These are phyloP conservation scores for Rhizopogon rudus DNA, from an alignment of 768 basidiomycete genomes.

Conservation along the genomic window DNA sequence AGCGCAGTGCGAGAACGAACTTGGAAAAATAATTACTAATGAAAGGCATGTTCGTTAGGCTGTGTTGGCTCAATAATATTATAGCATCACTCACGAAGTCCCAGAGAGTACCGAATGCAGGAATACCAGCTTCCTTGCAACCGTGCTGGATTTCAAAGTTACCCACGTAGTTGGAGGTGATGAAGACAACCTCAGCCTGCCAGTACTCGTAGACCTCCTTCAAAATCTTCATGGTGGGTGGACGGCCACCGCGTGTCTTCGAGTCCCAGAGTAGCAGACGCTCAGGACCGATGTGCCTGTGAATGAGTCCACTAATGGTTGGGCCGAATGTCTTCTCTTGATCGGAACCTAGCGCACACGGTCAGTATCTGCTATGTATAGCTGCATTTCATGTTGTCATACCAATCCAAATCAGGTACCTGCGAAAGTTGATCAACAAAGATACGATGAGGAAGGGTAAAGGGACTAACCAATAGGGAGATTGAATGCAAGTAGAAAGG, in stretches of 20 bases:
- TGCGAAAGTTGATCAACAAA: slow-evolving; percentile 20
- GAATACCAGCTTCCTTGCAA: slow-evolving; percentile 65
- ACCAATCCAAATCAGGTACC: slow-evolving; percentile 81
- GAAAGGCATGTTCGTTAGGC: background rate
- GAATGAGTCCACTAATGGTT: slow-evolving; percentile 70
- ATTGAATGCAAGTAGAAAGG: slow-evolving; percentile 72
- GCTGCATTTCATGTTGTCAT: slow-evolving; percentile 12
- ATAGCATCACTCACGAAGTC: slow-evolving; percentile 43
- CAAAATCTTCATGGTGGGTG: slow-evolving; percentile 72
- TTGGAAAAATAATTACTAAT: slow-evolving; percentile 17
- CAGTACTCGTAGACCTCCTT: slow-evolving; percentile 64
- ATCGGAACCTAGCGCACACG: slow-evolving; percentile 51
- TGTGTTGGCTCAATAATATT: background rate
- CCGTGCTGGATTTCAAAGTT: slow-evolving; percentile 79
- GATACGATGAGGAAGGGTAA: background rate
- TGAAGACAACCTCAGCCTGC: slow-evolving; percentile 79
- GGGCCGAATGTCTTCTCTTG: slow-evolving; percentile 84
- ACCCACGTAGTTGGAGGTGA: slow-evolving; percentile 76
- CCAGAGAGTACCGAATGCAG: slow-evolving; percentile 67
- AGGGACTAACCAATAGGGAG: slow-evolving; percentile 54
- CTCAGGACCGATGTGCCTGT: slow-evolving; percentile 66
- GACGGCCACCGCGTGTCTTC: slow-evolving; percentile 67
- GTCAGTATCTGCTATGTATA: slow-evolving; percentile 7
- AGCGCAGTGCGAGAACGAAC: slow-evolving; percentile 2
- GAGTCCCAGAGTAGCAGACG: slow-evolving; percentile 76